phyloP scores from a whole-genome alignment of 2,329 filamentous ascomycete species.

The Ascocoryne sarcoides region DNA sequence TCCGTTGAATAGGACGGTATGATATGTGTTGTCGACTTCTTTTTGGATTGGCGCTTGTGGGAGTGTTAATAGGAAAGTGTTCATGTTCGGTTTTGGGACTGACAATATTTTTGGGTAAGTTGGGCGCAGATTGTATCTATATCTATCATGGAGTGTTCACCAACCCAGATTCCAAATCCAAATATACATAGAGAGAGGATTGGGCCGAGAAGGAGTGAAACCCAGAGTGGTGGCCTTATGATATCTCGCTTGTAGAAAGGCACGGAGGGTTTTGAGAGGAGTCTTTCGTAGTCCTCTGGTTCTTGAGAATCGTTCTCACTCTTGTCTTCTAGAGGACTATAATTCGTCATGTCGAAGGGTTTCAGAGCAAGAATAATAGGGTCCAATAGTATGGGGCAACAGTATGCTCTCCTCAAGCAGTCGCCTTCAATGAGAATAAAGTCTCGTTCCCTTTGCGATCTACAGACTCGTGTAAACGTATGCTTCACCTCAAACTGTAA shows the following conservation, averaged over 20 bases:
- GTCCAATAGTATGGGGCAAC: not conserved
- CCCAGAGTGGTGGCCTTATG: conserved; percentile 6
- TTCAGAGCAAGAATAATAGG: not conserved
- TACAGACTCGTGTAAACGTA: not conserved
- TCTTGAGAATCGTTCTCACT: conserved; percentile 11
- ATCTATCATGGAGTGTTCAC: conserved; percentile 8
- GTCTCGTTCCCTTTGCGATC: not conserved
- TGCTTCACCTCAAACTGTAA: not conserved
- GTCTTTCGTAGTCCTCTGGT: conserved; percentile 13
- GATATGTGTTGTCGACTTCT: conserved; percentile 36
- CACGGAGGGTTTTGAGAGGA: conserved; percentile 11
- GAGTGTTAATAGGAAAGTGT: not conserved
- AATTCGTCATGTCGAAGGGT: conserved; percentile 9
- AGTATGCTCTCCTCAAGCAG: not conserved
- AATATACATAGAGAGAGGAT: conserved; percentile 10
- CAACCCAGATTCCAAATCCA: conserved; percentile 17
- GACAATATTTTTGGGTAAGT: conserved; percentile 22
- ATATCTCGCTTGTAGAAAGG: conserved; percentile 1
- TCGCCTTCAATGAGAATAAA: not conserved
- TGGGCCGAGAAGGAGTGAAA: conserved; percentile 6
- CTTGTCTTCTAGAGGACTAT: conserved; percentile 13
- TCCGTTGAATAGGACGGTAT: conserved; percentile 39
- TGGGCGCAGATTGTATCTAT: conserved; percentile 12
- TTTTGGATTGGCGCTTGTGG: conserved; percentile 29
- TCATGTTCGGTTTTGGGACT: not conserved